Percentiles rank a stretch among this genome's conserved stretches.
These are phyloP conservation scores for Talaromyces adpressus DNA, from an alignment of 495 filamentous ascomycete genomes.

Conservation along the genomic window DNA sequence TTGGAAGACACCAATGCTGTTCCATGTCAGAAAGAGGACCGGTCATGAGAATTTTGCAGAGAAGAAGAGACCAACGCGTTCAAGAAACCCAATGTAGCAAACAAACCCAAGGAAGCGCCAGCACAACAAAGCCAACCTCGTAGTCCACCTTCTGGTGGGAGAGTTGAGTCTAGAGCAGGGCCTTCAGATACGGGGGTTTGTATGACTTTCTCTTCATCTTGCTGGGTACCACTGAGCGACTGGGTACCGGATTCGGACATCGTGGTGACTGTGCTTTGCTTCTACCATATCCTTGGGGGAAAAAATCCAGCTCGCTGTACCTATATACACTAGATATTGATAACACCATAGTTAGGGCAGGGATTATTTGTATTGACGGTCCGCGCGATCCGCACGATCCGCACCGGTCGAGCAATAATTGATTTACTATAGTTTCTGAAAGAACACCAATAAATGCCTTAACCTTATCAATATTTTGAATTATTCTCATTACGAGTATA, in stretches of 20 bases:
- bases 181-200: background rate
- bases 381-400: no score
- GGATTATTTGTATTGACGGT: background rate
- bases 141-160: background rate
- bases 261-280: background rate
- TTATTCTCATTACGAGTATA: background rate
- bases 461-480: background rate
- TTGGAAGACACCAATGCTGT: background rate
- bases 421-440: background rate
- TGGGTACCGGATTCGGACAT: background rate
- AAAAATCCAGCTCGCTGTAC: background rate
- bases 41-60: background rate
- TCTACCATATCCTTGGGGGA: background rate
- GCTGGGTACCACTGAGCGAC: background rate
- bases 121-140: background rate
- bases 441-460: background rate
- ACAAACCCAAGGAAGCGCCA: no score
- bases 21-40: background rate
- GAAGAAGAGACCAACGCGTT: background rate
- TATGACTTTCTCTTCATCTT: background rate
- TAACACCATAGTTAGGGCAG: background rate
- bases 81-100: background rate
- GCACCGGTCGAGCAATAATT: background rate
- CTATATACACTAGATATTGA: background rate
- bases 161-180: background rate